Base-by-base conservation (phyloP, 1,284 basidiomycete genomes). In the Leucoagaricus sp. region DNA sequence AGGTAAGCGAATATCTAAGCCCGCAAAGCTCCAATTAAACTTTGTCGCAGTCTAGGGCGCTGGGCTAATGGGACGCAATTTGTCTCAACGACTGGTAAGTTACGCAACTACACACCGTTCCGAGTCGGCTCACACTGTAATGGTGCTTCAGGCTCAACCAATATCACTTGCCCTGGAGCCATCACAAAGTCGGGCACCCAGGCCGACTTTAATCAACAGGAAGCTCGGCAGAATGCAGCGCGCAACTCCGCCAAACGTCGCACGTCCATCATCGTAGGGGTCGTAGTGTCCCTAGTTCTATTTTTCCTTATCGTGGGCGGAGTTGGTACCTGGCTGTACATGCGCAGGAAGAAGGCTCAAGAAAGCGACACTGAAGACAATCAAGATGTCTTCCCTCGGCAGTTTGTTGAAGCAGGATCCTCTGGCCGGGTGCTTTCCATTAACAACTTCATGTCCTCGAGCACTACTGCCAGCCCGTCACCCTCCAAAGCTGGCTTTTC, bases 41-140 rank as follows among this genome's bases (percentile, higher is more conserved):
- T 55, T 36, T 25, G 53, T 33, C 40, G 42, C 17, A 29, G 51
- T 45, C 21, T 38, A 71, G 73, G 73, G 7, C 58, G 65, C 36
- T 76, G 71, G 69, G 74, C 74, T 2, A 61, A 53, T 7, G 70
- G 71, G 44, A 72, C 69, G 2, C 70, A 70, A 1, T 57, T 66
- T 25, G 67, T 75, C 2, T 60, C 57, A 25, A 73, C 73, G 3
- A 47, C 46, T 51, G 69, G 69, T 69, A 47, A 46, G 61, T 49
- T 6, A 31, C n/a, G 13, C 19, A 23, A 9, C 17, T 40, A 33
- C 17, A 31, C 12, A 6, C n/a, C 8, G 28, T 26, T 46, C 19
- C n/a, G 9, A 9, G 17, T 36, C 8, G 15, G 44, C 7, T 19
- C 19, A 31, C 33, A 31, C 17, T 19, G n/a, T n/a, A n/a, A n/a